Percentiles rank a stretch among this genome's conserved stretches.
Evolutionary conservation across 2,329 filamentous ascomycete genomes (phyloP).

Genomic region (Phoma sp.): DNA sequence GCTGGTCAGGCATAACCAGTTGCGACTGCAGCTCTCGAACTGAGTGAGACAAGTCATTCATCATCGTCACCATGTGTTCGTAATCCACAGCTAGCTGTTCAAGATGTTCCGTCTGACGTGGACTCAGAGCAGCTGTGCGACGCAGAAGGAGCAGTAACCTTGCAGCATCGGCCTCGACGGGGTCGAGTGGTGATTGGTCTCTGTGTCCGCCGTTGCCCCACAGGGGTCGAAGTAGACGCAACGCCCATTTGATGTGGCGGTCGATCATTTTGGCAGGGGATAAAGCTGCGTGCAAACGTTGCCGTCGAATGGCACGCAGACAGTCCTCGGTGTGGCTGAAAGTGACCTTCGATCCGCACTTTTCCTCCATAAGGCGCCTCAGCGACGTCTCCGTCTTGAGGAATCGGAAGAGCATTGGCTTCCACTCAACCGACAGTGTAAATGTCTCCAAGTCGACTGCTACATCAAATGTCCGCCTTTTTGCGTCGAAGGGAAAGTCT

Average conservation of each 20-base stretch:
- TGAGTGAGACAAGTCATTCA: constrained; percentile 11
- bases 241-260: constrained; percentile 31
- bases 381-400: constrained; percentile 33
- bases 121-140: constrained; percentile 29
- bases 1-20: constrained; percentile 21
- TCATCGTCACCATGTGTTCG: constrained; percentile 22
- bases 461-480: constrained; percentile 15
- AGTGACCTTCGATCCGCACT: constrained; percentile 23
- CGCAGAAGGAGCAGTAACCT: constrained; percentile 31
- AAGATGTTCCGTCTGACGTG: constrained; percentile 25
- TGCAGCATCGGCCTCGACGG: constrained; percentile 30
- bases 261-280: constrained; percentile 21
- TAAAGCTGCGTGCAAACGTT: constrained; percentile 25
- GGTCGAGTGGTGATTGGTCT: constrained; percentile 16
- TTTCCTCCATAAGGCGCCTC: constrained; percentile 31
- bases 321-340: constrained; percentile 39
- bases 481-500: constrained; percentile 21
- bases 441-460: constrained; percentile 11
- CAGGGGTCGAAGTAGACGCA: constrained; percentile 29
- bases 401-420: constrained; percentile 30
- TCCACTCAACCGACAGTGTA: constrained; percentile 31
- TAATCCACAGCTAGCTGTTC: constrained; percentile 28
- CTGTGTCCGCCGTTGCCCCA: constrained; percentile 28
- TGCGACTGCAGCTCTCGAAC: constrained; percentile 26
- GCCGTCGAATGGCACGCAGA: constrained; percentile 37